These are phyloP conservation scores for Trichocomaceae sp. DNA, from an alignment of 2,329 filamentous ascomycete genomes.

Conservation along the genomic window DNA sequence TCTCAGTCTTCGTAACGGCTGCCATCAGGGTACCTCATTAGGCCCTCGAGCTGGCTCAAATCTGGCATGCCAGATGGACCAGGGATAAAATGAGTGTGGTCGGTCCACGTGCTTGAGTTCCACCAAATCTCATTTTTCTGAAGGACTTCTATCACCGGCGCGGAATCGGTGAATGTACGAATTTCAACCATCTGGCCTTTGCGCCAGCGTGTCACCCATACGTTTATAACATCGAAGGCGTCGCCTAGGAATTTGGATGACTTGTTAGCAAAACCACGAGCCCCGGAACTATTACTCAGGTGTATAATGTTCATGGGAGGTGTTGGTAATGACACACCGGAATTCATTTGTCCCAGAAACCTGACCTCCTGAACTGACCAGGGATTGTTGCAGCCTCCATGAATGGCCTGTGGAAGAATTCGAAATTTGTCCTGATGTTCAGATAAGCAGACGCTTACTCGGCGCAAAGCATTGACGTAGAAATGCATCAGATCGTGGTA, in stretches of 20 bases:
- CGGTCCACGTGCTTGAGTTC: constrained; percentile 17
- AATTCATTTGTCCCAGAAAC: constrained; percentile 28
- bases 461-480: constrained; percentile 27
- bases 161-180: constrained; percentile 26
- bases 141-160: constrained; percentile 20
- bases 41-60: constrained; percentile 8
- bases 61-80: constrained; percentile 29
- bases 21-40: too few relatives aligned
- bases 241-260: constrained; percentile 17
- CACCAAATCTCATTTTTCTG: constrained; percentile 30
- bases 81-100: constrained; percentile 27
- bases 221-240: constrained; percentile 27
- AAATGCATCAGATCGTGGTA: constrained; percentile 29
- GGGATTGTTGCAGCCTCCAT: constrained; percentile 26
- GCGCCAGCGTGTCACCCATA: constrained; percentile 30
- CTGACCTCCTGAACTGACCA: constrained; percentile 30
- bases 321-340: constrained; percentile 17
- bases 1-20: too few relatives aligned
- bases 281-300: too few relatives aligned
- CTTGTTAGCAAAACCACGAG: neutral
- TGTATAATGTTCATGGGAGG: too few relatives aligned
- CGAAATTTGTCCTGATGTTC: constrained; percentile 27
- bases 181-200: constrained; percentile 28
- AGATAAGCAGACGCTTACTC: constrained; percentile 18
- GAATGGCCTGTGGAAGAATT: constrained; percentile 26